phyloP scores from a whole-genome alignment of 2,329 filamentous ascomycete genomes.

The Berkeleyomyces basicola region DNA sequence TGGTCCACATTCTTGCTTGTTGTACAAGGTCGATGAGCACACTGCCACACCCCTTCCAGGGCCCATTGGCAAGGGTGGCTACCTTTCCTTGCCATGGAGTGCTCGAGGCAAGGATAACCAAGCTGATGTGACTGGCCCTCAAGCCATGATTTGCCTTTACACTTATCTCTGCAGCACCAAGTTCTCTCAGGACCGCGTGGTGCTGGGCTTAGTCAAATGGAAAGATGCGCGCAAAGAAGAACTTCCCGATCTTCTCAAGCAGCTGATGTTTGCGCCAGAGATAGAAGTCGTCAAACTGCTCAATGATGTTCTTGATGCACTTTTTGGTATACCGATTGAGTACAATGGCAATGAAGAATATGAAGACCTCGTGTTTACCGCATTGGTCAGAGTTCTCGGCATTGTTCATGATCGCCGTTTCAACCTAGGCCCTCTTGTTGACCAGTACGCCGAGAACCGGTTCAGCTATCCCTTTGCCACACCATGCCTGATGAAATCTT shows the following conservation, averaged over 20 bases:
- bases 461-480: constrained; percentile 93
- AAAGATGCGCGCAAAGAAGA: constrained; percentile 56
- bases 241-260: constrained; percentile 56
- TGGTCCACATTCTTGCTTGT: constrained; percentile 59
- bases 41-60: constrained; percentile 52
- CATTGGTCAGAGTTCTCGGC: constrained; percentile 73
- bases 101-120: constrained; percentile 48
- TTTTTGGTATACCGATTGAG: constrained; percentile 84
- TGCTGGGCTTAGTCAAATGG: constrained; percentile 77
- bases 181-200: constrained; percentile 79
- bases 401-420: constrained; percentile 92
- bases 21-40: constrained; percentile 86
- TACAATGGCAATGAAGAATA: constrained; percentile 83
- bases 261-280: constrained; percentile 84
- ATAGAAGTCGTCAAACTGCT: constrained; percentile 95
- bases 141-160: constrained; percentile 62
- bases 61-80: constrained; percentile 61
- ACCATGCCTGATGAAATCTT: constrained; percentile 72
- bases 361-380: constrained; percentile 82
- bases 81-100: constrained; percentile 70
- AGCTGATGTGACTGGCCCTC: constrained; percentile 61
- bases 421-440: constrained; percentile 77
- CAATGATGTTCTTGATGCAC: constrained; percentile 71
- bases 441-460: constrained; percentile 72
- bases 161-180: constrained; percentile 89